Evolutionary conservation across 2,329 filamentous ascomycete species (phyloP).

Genomic region (Coniochaeta pulveracea): DNA sequence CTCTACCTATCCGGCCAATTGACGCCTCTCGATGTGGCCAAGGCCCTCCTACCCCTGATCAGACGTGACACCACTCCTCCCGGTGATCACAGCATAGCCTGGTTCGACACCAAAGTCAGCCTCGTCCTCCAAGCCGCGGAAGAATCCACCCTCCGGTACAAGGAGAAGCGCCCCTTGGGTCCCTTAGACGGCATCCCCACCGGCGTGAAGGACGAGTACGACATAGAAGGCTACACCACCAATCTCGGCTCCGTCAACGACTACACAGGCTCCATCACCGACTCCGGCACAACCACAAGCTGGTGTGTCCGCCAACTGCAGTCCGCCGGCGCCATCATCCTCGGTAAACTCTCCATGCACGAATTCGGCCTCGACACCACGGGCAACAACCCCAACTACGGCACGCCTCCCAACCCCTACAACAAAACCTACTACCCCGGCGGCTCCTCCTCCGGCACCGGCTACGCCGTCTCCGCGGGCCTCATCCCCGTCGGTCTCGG

Average conservation of each 20-base stretch:
- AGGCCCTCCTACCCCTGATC: slow-evolving; percentile 32
- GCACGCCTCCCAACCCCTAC: slow-evolving; percentile 68
- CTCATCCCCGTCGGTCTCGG: slow-evolving; percentile 63
- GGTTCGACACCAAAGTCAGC: slow-evolving; percentile 30
- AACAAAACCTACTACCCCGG: slow-evolving; percentile 65
- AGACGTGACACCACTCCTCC: slow-evolving; percentile 23
- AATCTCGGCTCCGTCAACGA: slow-evolving; percentile 51
- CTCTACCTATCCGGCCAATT: slow-evolving; percentile 31
- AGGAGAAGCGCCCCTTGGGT: slow-evolving; percentile 45
- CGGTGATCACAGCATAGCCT: slow-evolving; percentile 29
- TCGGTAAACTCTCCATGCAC: slow-evolving; percentile 69
- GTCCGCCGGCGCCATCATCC: slow-evolving; percentile 57
- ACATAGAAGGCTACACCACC: slow-evolving; percentile 62
- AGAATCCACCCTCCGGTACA: slow-evolving; percentile 32
- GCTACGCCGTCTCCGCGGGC: slow-evolving; percentile 57
- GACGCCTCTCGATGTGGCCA: slow-evolving; percentile 32
- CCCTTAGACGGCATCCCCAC: slow-evolving; percentile 63
- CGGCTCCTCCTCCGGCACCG: slow-evolving; percentile 65
- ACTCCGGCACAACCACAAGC: slow-evolving; percentile 35
- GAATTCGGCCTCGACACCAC: slow-evolving; percentile 66
- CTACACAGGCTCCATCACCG: slow-evolving; percentile 35
- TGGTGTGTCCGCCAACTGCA: slow-evolving; percentile 63
- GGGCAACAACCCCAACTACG: slow-evolving; percentile 61
- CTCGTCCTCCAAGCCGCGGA: slow-evolving; percentile 29
- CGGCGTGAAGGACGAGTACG: slow-evolving; percentile 66